A percentile compares a stretch with the other conserved stretches of the same genome.
phyloP scores from a whole-genome alignment of 2,329 filamentous ascomycete genomes.

The Zymoseptoria ardabiliae region DNA sequence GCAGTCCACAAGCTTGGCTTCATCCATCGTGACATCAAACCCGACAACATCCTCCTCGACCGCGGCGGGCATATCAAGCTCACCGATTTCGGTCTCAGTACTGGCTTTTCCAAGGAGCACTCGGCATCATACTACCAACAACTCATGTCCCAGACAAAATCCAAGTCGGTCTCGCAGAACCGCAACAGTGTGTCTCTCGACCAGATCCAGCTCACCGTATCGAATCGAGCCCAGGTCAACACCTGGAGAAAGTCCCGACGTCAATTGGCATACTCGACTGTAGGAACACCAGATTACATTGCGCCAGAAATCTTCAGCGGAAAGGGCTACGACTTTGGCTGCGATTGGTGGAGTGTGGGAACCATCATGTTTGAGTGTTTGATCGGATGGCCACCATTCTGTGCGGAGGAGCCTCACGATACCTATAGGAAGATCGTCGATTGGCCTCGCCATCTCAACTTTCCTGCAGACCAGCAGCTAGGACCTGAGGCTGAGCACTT shows the following conservation, averaged over 20 bases:
- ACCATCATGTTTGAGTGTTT: constrained; percentile 99
- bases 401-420: constrained; percentile 92
- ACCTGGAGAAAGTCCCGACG: constrained; percentile 95
- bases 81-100: constrained; percentile 95
- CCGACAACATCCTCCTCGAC: constrained; percentile 95
- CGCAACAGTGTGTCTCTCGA: constrained; percentile 92
- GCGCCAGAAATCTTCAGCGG: constrained; percentile 97
- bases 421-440: constrained; percentile 99
- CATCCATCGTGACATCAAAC: constrained; percentile 98
- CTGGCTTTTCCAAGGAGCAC: constrained; percentile 94
- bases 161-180: constrained; percentile 50
- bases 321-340: constrained; percentile 91
- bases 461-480: constrained; percentile 89
- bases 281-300: constrained; percentile 97
- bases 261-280: constrained; percentile 95
- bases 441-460: constrained; percentile 92
- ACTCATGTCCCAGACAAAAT: constrained; percentile 58
- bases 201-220: constrained; percentile 96
- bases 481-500: constrained; percentile 84
- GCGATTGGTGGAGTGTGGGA: constrained; percentile 98
- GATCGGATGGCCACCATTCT: constrained; percentile 98
- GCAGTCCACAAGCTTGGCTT: constrained; percentile 97
- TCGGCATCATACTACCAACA: constrained; percentile 98
- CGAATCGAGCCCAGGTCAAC: constrained; percentile 95
- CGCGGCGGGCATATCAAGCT: constrained; percentile 95